phyloP scores from a whole-genome alignment of 768 basidiomycete species.

The Psilocybe subaeruginosa region DNA sequence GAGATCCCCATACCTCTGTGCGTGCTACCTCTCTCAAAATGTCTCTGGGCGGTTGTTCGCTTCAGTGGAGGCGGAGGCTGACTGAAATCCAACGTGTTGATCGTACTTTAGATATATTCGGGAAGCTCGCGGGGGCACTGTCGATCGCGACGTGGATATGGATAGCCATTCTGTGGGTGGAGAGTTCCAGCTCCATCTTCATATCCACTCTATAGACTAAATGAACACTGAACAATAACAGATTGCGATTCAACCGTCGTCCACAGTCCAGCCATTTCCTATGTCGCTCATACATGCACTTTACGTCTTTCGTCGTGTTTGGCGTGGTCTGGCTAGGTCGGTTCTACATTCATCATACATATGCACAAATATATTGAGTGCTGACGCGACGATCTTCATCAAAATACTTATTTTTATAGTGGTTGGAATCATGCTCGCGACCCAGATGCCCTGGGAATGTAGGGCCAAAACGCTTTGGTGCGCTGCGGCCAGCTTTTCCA shows the following conservation, averaged over 20 bases:
- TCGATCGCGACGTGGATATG: conserved; percentile 36
- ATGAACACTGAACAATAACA: conserved; percentile 5
- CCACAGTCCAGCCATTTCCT: conserved; percentile 32
- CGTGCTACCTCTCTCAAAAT: conserved; percentile 7
- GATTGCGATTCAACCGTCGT: conserved; percentile 31
- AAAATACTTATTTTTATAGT: conserved; percentile 18
- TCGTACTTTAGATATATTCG: conserved; percentile 30
- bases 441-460: conserved; percentile 35
- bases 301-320: conserved; percentile 33
- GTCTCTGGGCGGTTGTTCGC: background rate
- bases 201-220: too few relatives aligned
- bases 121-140: conserved; percentile 31
- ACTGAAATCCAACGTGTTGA: background rate
- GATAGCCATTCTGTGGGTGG: conserved; percentile 33
- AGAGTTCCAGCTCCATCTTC: too few relatives aligned
- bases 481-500: conserved; percentile 34
- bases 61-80: background rate
- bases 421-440: conserved; percentile 35
- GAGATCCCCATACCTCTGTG: conserved; percentile 32
- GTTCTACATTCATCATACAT: background rate
- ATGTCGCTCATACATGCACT: conserved; percentile 34
- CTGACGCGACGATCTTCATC: background rate
- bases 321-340: conserved; percentile 35
- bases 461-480: conserved; percentile 34
- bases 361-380: too few relatives aligned